Conservation (phyloP, 352 stramenopile genomes). For the Elongisporangium undulatum region DNA sequence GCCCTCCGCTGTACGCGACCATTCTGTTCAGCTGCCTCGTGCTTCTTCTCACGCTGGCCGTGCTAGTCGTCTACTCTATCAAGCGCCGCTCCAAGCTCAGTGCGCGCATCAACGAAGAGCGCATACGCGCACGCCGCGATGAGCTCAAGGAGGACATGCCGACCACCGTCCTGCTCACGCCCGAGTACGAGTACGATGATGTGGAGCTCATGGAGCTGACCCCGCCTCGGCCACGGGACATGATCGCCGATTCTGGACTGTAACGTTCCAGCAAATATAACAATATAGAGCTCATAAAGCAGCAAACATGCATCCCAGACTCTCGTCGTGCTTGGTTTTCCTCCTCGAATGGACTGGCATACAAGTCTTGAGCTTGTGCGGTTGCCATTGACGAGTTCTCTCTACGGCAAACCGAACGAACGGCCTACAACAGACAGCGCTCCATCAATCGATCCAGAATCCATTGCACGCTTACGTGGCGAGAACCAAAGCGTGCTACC, state of each 20-base stretch:
- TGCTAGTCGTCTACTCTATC: conserved; percentile 36
- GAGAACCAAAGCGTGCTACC: too few relatives aligned
- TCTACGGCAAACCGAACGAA: too few relatives aligned
- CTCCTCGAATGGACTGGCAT: too few relatives aligned
- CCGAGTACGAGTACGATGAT: background rate
- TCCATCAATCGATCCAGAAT: too few relatives aligned
- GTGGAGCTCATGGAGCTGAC: background rate
- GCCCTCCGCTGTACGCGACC: conserved; percentile 20
- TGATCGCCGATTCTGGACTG: background rate
- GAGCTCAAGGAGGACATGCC: background rate
- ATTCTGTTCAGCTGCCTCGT: conserved; percentile 18
- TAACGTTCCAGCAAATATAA: background rate
- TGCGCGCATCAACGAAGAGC: background rate
- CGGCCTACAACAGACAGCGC: too few relatives aligned
- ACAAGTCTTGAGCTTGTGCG: too few relatives aligned
- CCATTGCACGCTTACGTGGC: too few relatives aligned
- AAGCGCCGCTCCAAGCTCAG: conserved; percentile 21
- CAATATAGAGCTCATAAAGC: background rate
- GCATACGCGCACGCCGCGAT: background rate
- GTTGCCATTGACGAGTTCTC: too few relatives aligned
- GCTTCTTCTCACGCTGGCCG: conserved; percentile 29
- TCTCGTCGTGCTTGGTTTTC: too few relatives aligned
- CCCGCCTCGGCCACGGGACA: background rate
- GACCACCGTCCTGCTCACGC: background rate
- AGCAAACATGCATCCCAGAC: background rate